Percentiles rank a stretch among this genome's conserved stretches.
Conservation (phyloP, 495 filamentous ascomycete species). For the Talaromyces ruber region DNA sequence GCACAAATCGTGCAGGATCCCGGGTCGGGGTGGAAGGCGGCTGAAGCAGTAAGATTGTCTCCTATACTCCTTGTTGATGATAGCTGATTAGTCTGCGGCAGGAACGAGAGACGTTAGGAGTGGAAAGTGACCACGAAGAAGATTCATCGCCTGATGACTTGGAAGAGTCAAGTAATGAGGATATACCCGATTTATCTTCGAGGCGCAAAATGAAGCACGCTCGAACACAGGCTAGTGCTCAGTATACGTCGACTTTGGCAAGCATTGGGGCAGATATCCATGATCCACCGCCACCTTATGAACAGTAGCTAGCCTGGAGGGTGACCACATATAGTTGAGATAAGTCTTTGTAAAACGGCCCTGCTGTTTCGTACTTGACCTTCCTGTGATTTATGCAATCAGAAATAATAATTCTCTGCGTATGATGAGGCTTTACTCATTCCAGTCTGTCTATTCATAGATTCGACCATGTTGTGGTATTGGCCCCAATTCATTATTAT, state of each 20-base stretch:
- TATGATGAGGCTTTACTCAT: too few species aligned
- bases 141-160: not conserved
- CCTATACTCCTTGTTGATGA: not conserved
- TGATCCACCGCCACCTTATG: constrained; percentile 5
- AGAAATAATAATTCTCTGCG: too few species aligned
- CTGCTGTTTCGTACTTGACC: too few species aligned
- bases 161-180: not conserved
- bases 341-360: too few species aligned
- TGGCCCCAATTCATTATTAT: not conserved
- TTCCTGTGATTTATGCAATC: too few species aligned
- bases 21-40: constrained; percentile 1
- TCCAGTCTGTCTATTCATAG: not conserved
- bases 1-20: not conserved
- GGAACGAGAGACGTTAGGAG: not conserved
- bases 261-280: not conserved
- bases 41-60: not conserved
- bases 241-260: not conserved
- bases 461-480: not conserved
- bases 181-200: not conserved
- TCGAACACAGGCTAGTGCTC: not conserved
- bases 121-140: not conserved
- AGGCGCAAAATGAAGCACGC: not conserved
- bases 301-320: not conserved
- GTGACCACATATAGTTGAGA: not conserved
- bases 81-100: not conserved